These are phyloP conservation scores for Rhodotorula sp. DNA, from an alignment of 1,284 basidiomycete species.

Conservation along the genomic window DNA sequence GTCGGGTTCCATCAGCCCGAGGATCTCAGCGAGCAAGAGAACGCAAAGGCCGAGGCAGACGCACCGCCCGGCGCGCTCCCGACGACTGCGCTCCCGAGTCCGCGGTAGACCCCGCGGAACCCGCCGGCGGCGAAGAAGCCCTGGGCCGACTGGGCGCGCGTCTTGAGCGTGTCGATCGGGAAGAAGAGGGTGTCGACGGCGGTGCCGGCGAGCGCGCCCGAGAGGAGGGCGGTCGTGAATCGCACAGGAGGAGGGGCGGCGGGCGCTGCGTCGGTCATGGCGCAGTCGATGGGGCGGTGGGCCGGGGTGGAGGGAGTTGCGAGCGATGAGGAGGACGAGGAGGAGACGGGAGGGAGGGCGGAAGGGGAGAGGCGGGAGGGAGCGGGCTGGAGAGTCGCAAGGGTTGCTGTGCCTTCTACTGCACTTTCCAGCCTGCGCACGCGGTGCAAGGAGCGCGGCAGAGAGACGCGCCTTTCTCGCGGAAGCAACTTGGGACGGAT, in stretches of 20 bases:
- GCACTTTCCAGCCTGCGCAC: no score
- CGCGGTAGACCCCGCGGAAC: constrained; percentile 88
- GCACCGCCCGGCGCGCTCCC: constrained; percentile 94
- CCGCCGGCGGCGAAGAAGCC: constrained; percentile 87
- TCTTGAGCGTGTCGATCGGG: constrained; percentile 96
- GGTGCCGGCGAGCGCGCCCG: constrained; percentile 58
- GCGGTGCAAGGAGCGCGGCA: no score
- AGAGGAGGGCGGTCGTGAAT: constrained; percentile 18
- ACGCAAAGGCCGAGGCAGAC: constrained; percentile 39
- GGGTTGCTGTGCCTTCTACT: no score
- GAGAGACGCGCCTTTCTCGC: no score
- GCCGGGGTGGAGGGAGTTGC: neutral
- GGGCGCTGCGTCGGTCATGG: neutral
- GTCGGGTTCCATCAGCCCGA: neutral
- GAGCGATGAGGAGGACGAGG: neutral
- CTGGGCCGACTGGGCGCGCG: constrained; percentile 82
- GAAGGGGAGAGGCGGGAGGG: no score
- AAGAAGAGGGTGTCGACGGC: constrained; percentile 93
- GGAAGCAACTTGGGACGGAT: no score
- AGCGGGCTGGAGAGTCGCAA: no score
- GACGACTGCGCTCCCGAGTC: constrained; percentile 90
- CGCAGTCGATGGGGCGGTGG: neutral
- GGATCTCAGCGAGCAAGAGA: neutral
- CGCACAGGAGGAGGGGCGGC: neutral
- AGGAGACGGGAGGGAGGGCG: no score